Percentiles rank a stretch among this genome's conserved stretches.
These are phyloP conservation scores for Eucalyptus regnans DNA, from an alignment of 345 rosid species.

Conservation along the genomic window DNA sequence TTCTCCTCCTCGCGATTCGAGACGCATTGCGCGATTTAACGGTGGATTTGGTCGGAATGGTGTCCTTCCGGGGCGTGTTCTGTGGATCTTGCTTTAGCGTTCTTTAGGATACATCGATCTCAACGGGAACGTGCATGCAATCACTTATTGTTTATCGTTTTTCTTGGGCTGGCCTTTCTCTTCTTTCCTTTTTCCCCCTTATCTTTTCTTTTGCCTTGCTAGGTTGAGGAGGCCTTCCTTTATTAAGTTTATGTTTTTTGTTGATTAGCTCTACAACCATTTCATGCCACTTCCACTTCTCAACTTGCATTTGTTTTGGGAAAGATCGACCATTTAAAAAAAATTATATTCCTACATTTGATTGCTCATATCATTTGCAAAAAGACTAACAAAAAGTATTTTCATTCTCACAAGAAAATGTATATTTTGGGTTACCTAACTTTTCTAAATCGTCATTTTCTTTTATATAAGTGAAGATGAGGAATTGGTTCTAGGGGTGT, in stretches of 20 bases:
- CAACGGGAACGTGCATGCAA: background rate
- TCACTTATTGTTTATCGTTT: background rate
- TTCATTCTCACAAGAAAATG: background rate
- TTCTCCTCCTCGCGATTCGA: background rate
- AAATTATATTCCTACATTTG: background rate
- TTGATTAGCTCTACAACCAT: background rate
- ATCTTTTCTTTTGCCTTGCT: background rate
- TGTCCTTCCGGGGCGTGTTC: background rate
- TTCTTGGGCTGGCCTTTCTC: background rate
- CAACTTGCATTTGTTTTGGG: background rate
- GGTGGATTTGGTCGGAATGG: background rate
- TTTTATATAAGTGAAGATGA: background rate
- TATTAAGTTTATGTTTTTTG: background rate
- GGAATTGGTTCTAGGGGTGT: background rate
- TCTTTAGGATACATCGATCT: background rate
- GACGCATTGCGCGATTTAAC: background rate
- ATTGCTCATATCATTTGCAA: background rate
- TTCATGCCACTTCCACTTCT: background rate
- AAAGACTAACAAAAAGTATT: background rate
- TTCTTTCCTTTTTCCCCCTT: background rate
- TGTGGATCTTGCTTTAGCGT: background rate
- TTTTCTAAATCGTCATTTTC: background rate
- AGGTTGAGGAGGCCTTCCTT: background rate
- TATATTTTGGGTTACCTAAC: background rate
- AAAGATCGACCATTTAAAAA: background rate